Conservation (phyloP, 225 moss, liverwort and hornwort genomes). For the Pseudoscleropodium purum region DNA sequence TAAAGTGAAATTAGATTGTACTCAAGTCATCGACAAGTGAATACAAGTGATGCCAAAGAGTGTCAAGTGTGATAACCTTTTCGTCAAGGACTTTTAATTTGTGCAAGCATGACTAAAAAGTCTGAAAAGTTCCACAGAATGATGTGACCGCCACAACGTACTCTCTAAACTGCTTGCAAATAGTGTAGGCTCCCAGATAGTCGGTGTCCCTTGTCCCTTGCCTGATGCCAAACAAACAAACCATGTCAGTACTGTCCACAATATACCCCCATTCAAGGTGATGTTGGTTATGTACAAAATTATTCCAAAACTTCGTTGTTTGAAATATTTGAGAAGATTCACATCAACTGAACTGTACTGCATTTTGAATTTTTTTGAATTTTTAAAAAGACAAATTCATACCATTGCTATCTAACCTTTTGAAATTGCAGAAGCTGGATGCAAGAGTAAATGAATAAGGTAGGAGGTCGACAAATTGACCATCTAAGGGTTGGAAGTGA, state of each 20-base stretch:
- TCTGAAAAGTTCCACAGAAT: neutral
- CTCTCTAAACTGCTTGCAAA: neutral
- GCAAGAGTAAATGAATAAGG: neutral
- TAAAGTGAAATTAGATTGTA: slow-evolving; percentile 7
- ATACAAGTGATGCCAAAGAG: neutral
- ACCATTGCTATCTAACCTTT: neutral
- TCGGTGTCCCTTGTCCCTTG: neutral
- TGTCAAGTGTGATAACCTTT: neutral
- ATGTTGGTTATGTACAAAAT: neutral
- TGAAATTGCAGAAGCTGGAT: neutral
- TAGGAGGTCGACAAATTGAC: too few species aligned
- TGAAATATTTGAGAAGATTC: neutral
- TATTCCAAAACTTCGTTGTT: neutral
- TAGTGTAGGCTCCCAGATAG: neutral
- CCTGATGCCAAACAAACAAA: neutral
- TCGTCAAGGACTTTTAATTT: neutral
- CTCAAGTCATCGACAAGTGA: neutral
- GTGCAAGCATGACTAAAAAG: neutral
- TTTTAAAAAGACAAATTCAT: neutral
- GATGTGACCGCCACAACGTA: neutral
- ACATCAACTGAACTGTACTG: neutral
- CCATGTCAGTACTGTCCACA: neutral
- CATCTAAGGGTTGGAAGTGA: too few species aligned
- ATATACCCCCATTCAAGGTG: neutral
- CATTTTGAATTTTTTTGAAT: neutral